A percentile compares a stretch with the other conserved stretches of the same genome.
phyloP scores from a whole-genome alignment of 441 rosid species.

The Erodium texanum region DNA sequence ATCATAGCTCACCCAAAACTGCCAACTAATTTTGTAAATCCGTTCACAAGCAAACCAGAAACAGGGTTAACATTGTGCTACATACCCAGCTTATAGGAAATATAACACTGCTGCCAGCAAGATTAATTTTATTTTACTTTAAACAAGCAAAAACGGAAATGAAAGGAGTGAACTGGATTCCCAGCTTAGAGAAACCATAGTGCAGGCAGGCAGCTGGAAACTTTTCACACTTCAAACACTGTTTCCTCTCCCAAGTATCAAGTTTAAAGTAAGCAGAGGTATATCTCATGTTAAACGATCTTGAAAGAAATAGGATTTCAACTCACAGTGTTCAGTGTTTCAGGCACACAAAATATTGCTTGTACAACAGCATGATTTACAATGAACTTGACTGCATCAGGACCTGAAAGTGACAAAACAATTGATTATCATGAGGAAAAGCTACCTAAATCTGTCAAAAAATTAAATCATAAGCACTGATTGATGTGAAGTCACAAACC shows the following conservation, averaged over 20 bases:
- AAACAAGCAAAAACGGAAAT: too few relatives aligned
- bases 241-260: background rate
- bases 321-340: slow-evolving; percentile 69
- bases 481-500: slow-evolving; percentile 37
- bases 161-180: too few relatives aligned
- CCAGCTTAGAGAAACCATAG: background rate
- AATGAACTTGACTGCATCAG: slow-evolving; percentile 87
- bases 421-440: slow-evolving; percentile 13
- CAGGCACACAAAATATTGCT: slow-evolving; percentile 86
- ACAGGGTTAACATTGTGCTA: background rate
- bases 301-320: slow-evolving; percentile 13
- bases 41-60: background rate
- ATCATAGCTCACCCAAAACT: too few relatives aligned
- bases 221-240: too few relatives aligned
- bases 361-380: slow-evolving; percentile 76
- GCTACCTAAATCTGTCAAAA: background rate
- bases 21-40: too few relatives aligned
- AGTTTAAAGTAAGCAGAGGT: slow-evolving; percentile 5
- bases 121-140: too few relatives aligned
- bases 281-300: slow-evolving; percentile 3
- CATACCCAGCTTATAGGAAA: background rate
- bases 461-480: slow-evolving; percentile 14
- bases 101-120: too few relatives aligned
- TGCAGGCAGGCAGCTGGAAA: background rate
- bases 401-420: slow-evolving; percentile 42